These are phyloP conservation scores for Kwoniella botswanensis DNA, from an alignment of 768 basidiomycete species.

Conservation along the genomic window DNA sequence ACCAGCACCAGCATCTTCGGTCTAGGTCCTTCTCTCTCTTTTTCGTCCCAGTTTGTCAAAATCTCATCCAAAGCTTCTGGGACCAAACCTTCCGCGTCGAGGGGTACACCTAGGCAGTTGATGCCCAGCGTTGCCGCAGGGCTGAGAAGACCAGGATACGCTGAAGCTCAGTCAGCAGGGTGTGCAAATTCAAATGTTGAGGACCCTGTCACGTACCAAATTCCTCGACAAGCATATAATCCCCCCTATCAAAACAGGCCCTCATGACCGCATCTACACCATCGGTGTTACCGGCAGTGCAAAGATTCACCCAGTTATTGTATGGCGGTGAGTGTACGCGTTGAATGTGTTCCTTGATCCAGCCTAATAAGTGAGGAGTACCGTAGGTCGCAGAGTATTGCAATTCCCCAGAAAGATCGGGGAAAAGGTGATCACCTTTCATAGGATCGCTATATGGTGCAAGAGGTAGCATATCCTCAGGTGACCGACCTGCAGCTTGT, in stretches of 20 bases:
- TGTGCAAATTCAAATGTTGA: neutral
- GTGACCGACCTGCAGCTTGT: constrained; percentile 10
- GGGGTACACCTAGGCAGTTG: constrained; percentile 60
- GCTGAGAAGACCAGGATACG: constrained; percentile 58
- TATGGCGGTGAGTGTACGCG: constrained; percentile 61
- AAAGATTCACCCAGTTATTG: constrained; percentile 64
- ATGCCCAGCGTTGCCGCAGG: constrained; percentile 62
- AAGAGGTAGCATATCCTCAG: constrained; percentile 36
- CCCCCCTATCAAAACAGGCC: constrained; percentile 42
- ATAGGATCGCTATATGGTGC: constrained; percentile 29
- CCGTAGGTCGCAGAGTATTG: constrained; percentile 45
- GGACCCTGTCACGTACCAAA: constrained; percentile 65
- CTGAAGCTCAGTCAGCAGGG: constrained; percentile 41
- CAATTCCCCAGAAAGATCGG: constrained; percentile 40
- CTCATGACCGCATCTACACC: constrained; percentile 57
- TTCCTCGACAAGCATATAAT: constrained; percentile 62
- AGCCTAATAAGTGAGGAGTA: constrained; percentile 33
- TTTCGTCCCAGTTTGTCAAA: constrained; percentile 70
- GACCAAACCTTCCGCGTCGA: constrained; percentile 73
- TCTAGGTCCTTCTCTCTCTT: constrained; percentile 62
- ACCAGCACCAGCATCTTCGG: constrained; percentile 61
- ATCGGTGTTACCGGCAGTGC: constrained; percentile 75
- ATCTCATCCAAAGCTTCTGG: constrained; percentile 65
- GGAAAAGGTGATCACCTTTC: constrained; percentile 36
- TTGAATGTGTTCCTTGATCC: constrained; percentile 42